Evolutionary conservation across 2,329 filamentous ascomycete genomes (phyloP), one percentile per base, ranked within the genome.

Genomic region (Pseudocercospora macadamiae): DNA sequence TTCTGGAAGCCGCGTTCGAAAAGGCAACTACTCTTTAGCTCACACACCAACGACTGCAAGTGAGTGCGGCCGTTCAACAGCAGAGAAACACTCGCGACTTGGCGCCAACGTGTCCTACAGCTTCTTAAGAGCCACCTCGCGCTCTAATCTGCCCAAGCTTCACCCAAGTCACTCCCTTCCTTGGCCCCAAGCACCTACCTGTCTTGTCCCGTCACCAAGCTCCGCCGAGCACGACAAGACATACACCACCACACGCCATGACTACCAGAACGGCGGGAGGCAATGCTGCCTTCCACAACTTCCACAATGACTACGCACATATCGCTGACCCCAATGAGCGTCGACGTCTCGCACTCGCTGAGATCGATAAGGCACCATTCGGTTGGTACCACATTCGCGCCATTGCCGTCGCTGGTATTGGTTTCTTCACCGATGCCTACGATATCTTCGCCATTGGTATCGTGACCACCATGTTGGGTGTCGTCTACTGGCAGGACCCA

Each of bases 361-460:
- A 93, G 75, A 88, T 93, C 66, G 90, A 93, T 78, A 88, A 88
- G 77, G 89, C 89, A 8, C 87, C 87, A 3, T 93, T 93, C 61
- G 88, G 90, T 70, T 93, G 90, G 89, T 91, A 92, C 72, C 90
- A 95, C 71, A 84, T 93, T 59, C 84, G 90, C 37, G 88, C 90
- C 58, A 84, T 90, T 54, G 77, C 90, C 7, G 90, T 93, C 21
- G 90, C 90, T 26, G 90, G 91, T 68, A 88, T 93, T 62, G 91
- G 90, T 67, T 95, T 96, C 84, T 95, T 95, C 76, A 93, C 90
- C 14, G 91, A 93, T 72, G 89, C 89, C 10, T 93, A 93, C 76
- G 72, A 74, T 57, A 90, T 92, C 77, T 95, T 95, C 74, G 86
- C 88, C 70, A 88, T 89, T 66, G 88, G 86, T 64, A 79, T 91